phyloP scores from a whole-genome alignment of 202 grass and related monocot genomes.

The Hordeum pubiflorum region DNA sequence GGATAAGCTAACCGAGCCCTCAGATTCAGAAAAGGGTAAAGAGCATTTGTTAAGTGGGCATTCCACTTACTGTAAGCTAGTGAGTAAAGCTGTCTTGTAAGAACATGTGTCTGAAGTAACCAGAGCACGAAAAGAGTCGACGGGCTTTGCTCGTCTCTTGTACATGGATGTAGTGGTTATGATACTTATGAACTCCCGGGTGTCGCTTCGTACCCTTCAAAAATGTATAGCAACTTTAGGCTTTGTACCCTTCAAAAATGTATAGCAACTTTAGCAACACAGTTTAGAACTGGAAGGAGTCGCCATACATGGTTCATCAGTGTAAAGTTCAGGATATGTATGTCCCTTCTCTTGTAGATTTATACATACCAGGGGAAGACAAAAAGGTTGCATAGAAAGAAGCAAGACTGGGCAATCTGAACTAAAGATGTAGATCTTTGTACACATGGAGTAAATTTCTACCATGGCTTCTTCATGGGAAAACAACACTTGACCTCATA shows the following conservation, averaged over 20 bases:
- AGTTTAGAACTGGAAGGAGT: neutral
- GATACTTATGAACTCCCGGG: neutral
- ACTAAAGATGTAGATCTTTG: neutral
- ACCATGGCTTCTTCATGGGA: neutral
- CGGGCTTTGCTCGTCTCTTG: neutral
- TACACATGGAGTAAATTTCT: neutral
- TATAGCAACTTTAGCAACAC: neutral
- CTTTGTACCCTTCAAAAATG: too few relatives aligned
- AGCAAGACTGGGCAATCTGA: neutral
- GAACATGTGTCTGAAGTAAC: slow-evolving; percentile 8
- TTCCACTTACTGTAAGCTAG: slow-evolving; percentile 35
- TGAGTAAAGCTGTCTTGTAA: neutral
- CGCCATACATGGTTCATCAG: neutral
- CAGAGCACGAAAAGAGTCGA: slow-evolving; percentile 4
- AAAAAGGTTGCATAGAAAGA: neutral
- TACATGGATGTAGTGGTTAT: slow-evolving; percentile 18
- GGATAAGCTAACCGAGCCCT: slow-evolving; percentile 26
- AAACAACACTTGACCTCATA: neutral
- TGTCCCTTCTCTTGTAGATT: neutral
- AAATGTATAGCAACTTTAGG: neutral
- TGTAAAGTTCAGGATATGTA: neutral
- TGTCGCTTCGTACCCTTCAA: neutral
- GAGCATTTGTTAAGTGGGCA: slow-evolving; percentile 29
- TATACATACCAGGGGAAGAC: neutral
- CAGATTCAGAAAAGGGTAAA: slow-evolving; percentile 15